Base-by-base conservation (phyloP, 352 stramenopile species). In the Globisporangium ultimum region DNA sequence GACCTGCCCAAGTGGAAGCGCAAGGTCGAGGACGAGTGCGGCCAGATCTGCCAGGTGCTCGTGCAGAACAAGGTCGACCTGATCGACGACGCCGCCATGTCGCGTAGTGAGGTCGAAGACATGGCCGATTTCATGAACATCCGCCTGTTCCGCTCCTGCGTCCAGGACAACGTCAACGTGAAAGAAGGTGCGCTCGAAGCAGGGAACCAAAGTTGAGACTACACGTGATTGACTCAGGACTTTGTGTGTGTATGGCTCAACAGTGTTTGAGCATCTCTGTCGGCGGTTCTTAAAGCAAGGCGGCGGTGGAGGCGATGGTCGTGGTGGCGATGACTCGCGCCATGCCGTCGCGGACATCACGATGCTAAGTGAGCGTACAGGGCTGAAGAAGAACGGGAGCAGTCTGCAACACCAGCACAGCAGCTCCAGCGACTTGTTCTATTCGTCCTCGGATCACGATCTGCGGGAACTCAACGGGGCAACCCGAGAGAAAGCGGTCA, bases 51-150 rank as follows among this genome's bases (percentile, higher is more conserved):
- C 20, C 80, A 85, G 17, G 78, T 91, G 53, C 60, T 91, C 32
- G 81, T 91, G 11, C 81, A 91, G 52, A 91, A 87, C 68, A 91
- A 91, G 48, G 84, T 88, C 34, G 81, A 91, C 57, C 59, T 91
- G 17, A 64, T 81, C 14, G 78, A 90, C 38, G 69, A 86, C 49
- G 80, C 76, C 1, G 74, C 67, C 0, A 87, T 90, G 74, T 69
- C 75, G 46, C 69, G 76, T 32, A 64, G 70, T 28, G 80, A 90
- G 53, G 67, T 90, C 28, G 76, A 88, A 22, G 74, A 79, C 50
- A 90, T 86, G 74, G 72, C 79, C 21, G 74, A 87, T 49, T 71
- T 72, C 43, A 66, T 88, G 38, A 64, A 72, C 58, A 76, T 89
- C 48, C 67, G 68, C 0, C 64, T 89, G 13, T 89, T 87, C 61